phyloP scores from a whole-genome alignment of 2,329 filamentous ascomycete species.

The Talaromyces amestolkiae region DNA sequence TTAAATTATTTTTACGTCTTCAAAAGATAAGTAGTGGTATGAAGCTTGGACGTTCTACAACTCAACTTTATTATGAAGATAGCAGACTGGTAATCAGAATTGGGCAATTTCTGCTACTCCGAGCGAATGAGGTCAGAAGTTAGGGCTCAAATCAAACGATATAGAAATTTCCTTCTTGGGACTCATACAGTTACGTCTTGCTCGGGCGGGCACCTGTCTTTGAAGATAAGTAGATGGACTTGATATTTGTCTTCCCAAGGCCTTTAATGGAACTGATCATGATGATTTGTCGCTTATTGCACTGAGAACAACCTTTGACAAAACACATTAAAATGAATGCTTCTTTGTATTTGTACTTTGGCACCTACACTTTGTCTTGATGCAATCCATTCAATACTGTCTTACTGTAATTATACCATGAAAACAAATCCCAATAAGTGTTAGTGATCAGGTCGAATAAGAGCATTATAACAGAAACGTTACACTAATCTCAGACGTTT shows the following conservation, averaged over 20 bases:
- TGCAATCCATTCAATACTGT: neutral
- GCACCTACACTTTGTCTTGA: neutral
- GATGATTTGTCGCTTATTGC: neutral
- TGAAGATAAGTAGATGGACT: neutral
- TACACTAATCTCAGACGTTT: neutral
- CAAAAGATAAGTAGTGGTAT: no score
- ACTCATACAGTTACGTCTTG: neutral
- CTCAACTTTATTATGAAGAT: no score
- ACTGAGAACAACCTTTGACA: neutral
- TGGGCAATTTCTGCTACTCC: neutral
- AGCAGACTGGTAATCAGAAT: neutral
- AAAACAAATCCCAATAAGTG: neutral
- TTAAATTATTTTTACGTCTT: no score
- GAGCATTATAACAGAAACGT: neutral
- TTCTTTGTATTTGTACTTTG: neutral
- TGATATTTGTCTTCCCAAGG: neutral
- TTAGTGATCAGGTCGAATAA: neutral
- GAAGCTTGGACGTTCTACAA: no score
- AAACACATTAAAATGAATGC: neutral
- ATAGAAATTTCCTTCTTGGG: neutral
- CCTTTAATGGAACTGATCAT: neutral
- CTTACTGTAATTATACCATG: neutral
- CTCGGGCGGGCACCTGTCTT: no score
- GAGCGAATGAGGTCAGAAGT: neutral
- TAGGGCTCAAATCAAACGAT: neutral